Evolutionary conservation across 192 early-diverging fungal genomes (phyloP).

Genomic region (Coemansia sp.): DNA sequence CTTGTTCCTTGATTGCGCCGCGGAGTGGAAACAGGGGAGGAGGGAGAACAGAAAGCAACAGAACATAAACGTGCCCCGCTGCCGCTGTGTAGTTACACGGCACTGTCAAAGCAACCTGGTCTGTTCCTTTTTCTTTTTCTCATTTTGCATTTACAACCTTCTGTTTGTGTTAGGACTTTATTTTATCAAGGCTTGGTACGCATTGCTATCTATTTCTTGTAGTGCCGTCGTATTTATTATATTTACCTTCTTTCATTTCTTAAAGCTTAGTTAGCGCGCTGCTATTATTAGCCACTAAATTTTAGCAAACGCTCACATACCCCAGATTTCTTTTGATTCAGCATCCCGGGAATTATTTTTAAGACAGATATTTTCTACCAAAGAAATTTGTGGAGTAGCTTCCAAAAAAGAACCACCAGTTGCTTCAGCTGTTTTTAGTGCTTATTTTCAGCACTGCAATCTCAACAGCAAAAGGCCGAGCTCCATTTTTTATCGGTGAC

Average conservation of each 20-base stretch:
- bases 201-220: not conserved
- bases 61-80: constrained; percentile 9
- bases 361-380: not conserved
- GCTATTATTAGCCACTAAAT: not conserved
- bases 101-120: not conserved
- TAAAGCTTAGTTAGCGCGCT: not conserved
- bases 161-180: not conserved
- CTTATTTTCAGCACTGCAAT: not conserved
- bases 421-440: not conserved
- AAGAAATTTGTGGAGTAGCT: not conserved
- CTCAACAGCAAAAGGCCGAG: not conserved
- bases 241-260: not conserved
- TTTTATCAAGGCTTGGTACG: not conserved
- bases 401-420: not conserved
- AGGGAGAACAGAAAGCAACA: not conserved
- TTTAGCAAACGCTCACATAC: not conserved
- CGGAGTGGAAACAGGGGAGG: constrained; percentile 1
- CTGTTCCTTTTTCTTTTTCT: not conserved
- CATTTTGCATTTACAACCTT: not conserved
- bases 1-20: constrained; percentile 6
- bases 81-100: not conserved
- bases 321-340: not conserved
- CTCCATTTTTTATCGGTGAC: not conserved
- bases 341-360: not conserved
- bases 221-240: not conserved